A percentile compares a stretch with the other conserved stretches of the same genome.
phyloP scores from a whole-genome alignment of 2,329 filamentous ascomycete species.

The Xylariaceae sp. region DNA sequence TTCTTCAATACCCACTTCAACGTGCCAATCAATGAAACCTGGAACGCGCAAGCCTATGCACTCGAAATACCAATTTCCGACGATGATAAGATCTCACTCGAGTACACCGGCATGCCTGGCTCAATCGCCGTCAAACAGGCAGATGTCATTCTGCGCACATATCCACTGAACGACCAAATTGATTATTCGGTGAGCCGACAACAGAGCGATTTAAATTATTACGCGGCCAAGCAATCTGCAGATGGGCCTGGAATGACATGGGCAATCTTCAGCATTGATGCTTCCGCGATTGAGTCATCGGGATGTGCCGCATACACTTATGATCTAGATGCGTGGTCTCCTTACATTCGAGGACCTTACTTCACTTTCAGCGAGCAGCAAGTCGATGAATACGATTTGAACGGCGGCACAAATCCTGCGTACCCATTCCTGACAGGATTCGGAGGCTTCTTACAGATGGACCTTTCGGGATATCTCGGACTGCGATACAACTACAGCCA shows the following conservation, averaged over 20 bases:
- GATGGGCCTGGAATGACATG: not conserved
- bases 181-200: not conserved
- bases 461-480: not conserved
- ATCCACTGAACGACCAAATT: not conserved
- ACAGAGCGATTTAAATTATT: not conserved
- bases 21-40: not conserved
- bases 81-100: not conserved
- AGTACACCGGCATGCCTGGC: not conserved
- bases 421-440: not conserved
- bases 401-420: not conserved
- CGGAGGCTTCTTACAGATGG: not conserved
- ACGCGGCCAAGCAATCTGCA: not conserved
- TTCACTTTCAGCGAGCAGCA: not conserved
- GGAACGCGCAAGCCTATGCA: not conserved
- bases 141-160: not conserved
- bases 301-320: not conserved
- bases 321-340: not conserved
- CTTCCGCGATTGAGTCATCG: not conserved
- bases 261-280: not conserved
- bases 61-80: not conserved
- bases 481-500: not conserved
- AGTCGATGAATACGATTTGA: not conserved
- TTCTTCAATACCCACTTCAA: not conserved
- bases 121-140: not conserved
- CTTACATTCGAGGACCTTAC: not conserved